phyloP scores from a whole-genome alignment of 177 flowering plant genomes.

The Telopea speciosissima region DNA sequence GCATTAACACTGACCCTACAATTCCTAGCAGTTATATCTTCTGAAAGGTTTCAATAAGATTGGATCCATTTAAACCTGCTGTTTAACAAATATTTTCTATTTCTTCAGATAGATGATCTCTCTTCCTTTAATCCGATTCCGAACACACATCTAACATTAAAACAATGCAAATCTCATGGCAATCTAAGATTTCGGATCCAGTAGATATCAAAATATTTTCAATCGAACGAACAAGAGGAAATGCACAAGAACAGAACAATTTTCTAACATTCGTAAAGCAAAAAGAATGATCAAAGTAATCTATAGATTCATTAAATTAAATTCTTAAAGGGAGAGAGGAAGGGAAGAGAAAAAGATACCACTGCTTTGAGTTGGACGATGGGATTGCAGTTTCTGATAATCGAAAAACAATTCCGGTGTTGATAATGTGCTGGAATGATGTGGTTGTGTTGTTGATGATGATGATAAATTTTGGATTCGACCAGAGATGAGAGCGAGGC shows the following conservation, averaged over 20 bases:
- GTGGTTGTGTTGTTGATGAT: conserved; percentile 9
- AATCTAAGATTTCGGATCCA: neutral
- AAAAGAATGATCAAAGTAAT: neutral
- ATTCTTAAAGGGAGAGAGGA: neutral
- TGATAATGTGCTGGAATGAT: neutral
- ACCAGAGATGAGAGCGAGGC: conserved; percentile 59
- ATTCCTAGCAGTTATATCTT: too few species aligned
- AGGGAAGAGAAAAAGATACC: neutral
- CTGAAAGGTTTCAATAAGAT: too few species aligned
- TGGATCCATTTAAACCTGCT: too few species aligned
- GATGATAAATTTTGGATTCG: conserved; percentile 37
- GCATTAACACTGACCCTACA: too few species aligned
- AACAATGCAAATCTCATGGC: neutral
- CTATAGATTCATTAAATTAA: neutral
- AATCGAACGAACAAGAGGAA: neutral
- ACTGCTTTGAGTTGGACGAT: neutral
- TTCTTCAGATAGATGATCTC: too few species aligned
- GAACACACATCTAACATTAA: too few species aligned
- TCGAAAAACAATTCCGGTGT: neutral
- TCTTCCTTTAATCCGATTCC: too few species aligned
- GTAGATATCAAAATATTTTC: too few species aligned
- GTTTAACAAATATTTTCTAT: too few species aligned
- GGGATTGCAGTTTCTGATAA: neutral
- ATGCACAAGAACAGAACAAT: neutral
- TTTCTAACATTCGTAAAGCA: neutral